A percentile compares a stretch with the other conserved stretches of the same genome.
Conservation (phyloP, 108 stramenopile species). For the Nannochloropsis gaditana region DNA sequence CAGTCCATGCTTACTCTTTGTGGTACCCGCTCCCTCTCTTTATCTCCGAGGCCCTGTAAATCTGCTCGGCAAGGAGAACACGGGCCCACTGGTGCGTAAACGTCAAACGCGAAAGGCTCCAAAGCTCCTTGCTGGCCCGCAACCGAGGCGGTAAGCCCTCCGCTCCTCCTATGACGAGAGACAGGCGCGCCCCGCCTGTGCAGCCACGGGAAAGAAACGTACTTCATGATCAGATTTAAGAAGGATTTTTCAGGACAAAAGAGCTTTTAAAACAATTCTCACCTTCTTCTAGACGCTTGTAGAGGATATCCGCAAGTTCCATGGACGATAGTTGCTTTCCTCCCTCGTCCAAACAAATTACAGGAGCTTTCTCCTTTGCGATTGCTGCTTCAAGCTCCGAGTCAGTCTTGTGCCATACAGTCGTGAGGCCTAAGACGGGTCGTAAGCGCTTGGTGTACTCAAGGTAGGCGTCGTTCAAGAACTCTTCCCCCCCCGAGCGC, state of each 20-base stretch:
- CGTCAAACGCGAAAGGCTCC: conserved; percentile 67
- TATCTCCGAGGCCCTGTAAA: conserved; percentile 80
- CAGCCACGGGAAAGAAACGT: too few species aligned
- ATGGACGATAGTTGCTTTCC: conserved; percentile 67
- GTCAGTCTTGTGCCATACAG: conserved; percentile 80
- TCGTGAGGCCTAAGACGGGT: conserved; percentile 59
- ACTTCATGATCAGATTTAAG: too few species aligned
- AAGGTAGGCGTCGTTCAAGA: conserved; percentile 37
- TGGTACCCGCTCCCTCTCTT: conserved; percentile 60
- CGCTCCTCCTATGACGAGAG: conserved; percentile 83
- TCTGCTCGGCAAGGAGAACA: conserved; percentile 75
- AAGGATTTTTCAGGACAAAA: too few species aligned
- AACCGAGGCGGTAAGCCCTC: conserved; percentile 74
- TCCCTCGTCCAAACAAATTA: conserved; percentile 53
- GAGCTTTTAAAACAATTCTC: too few species aligned
- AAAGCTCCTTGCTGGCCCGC: conserved; percentile 48
- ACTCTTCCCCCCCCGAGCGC: conserved; percentile 37
- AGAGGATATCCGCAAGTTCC: conserved; percentile 64
- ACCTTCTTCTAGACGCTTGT: conserved; percentile 69
- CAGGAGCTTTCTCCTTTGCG: conserved; percentile 59
- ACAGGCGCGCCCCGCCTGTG: conserved; percentile 66
- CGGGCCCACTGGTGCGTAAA: conserved; percentile 86
- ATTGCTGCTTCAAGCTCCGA: conserved; percentile 65
- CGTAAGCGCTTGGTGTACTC: conserved; percentile 40
- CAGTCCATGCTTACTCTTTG: conserved; percentile 26